A percentile compares a stretch with the other conserved stretches of the same genome.
phyloP scores from a whole-genome alignment of 169 alveolate species.

The Cryptosporidium ubiquitum region DNA sequence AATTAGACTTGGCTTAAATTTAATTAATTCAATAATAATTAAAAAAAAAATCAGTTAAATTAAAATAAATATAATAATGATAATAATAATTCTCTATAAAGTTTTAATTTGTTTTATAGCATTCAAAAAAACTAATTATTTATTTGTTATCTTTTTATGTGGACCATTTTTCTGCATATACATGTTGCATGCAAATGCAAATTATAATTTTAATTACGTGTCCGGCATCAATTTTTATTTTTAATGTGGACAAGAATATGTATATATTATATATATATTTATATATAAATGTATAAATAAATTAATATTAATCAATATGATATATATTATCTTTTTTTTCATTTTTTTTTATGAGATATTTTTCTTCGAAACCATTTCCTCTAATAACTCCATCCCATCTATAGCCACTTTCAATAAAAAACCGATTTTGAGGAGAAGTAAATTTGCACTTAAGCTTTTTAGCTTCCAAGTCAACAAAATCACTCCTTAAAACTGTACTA shows the following conservation, averaged over 20 bases:
- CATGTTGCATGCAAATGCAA: slow-evolving; percentile 4
- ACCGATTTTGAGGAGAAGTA: slow-evolving; percentile 88
- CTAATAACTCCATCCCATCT: slow-evolving; percentile 97
- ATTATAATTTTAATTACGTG: slow-evolving; percentile 9
- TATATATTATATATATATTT: background rate
- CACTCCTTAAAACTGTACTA: background rate
- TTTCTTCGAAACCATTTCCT: slow-evolving; percentile 92
- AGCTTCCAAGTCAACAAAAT: background rate
- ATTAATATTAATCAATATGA: background rate
- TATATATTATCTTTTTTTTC: background rate
- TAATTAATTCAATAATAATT: no score
- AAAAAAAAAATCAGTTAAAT: no score
- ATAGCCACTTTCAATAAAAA: slow-evolving; percentile 92
- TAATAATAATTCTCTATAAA: no score
- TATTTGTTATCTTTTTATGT: background rate
- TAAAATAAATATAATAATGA: no score
- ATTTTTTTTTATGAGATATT: slow-evolving; percentile 34
- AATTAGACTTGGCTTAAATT: background rate
- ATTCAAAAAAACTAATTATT: background rate
- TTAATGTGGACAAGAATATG: slow-evolving; percentile 7
- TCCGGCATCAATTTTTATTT: slow-evolving; percentile 1
- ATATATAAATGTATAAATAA: background rate
- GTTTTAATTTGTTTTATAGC: background rate
- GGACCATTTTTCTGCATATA: background rate
- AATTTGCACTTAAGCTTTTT: slow-evolving; percentile 87